Evolutionary conservation across 352 stramenopile species (phyloP).

Genomic region (Phytophthora vignae): DNA sequence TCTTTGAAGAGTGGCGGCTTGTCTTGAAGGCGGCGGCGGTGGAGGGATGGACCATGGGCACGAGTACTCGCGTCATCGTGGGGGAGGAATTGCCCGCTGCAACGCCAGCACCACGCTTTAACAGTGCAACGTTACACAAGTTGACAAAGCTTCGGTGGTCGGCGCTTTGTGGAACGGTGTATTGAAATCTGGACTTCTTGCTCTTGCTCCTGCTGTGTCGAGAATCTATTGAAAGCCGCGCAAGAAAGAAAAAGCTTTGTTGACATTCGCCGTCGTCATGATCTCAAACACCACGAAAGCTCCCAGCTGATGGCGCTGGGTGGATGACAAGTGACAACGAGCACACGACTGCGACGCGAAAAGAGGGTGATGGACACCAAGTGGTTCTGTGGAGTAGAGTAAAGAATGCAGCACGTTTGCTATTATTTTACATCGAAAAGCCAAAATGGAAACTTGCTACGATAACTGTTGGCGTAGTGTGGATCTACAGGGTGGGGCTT

Average conservation of each 20-base stretch:
- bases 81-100: not conserved
- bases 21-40: not conserved
- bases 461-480: conserved; percentile 38
- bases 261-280: not conserved
- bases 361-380: not conserved
- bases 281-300: not conserved
- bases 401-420: conserved; percentile 36
- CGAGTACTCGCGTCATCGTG: not conserved
- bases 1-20: not conserved
- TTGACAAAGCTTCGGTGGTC: too few relatives aligned
- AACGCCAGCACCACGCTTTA: not conserved
- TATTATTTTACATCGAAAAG: conserved; percentile 53
- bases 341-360: not conserved
- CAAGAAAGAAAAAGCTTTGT: too few relatives aligned
- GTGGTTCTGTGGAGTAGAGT: not conserved
- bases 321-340: not conserved
- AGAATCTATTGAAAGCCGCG: too few relatives aligned
- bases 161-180: too few relatives aligned
- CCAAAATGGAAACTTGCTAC: conserved; percentile 49
- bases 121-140: too few relatives aligned
- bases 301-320: not conserved
- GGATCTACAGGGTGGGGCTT: conserved; percentile 41
- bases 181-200: too few relatives aligned
- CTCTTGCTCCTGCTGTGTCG: too few relatives aligned
- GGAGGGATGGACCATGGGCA: not conserved